Evolutionary conservation across 495 filamentous ascomycete species (phyloP).

Genomic region (Lasiosphaeriaceae sp.): DNA sequence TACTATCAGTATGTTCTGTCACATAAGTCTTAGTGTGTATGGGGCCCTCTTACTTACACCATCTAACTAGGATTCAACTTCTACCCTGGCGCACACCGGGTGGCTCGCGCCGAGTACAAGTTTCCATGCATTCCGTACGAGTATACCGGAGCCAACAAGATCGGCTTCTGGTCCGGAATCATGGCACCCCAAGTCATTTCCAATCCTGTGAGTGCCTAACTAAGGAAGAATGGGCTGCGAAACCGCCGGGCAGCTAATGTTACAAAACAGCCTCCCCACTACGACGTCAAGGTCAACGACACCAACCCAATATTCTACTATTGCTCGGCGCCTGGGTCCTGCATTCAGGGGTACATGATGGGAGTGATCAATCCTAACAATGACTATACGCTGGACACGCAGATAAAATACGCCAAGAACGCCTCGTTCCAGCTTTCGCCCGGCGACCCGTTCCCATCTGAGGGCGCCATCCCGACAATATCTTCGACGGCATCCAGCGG

Average conservation of each 20-base stretch:
- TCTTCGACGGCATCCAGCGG: constrained; percentile 9
- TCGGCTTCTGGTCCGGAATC: constrained; percentile 48
- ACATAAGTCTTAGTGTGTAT: neutral
- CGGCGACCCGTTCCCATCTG: constrained; percentile 35
- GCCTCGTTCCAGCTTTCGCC: constrained; percentile 33
- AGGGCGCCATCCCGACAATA: constrained; percentile 11
- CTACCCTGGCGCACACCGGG: constrained; percentile 57
- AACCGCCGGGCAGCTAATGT: neutral
- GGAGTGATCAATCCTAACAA: constrained; percentile 46
- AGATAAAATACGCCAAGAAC: constrained; percentile 25
- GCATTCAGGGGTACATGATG: constrained; percentile 40
- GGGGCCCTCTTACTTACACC: constrained; percentile 4
- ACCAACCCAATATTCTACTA: constrained; percentile 60
- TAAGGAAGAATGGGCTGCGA: no score
- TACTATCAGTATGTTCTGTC: constrained; percentile 29
- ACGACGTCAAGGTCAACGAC: constrained; percentile 50
- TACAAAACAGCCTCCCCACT: constrained; percentile 44
- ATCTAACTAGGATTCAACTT: constrained; percentile 48
- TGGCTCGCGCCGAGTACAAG: constrained; percentile 51
- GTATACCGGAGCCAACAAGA: constrained; percentile 31
- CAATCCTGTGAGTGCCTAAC: constrained; percentile 27
- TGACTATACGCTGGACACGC: constrained; percentile 27
- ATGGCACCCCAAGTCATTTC: constrained; percentile 32
- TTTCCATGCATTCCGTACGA: constrained; percentile 60
- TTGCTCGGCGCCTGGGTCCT: constrained; percentile 47